These are phyloP conservation scores for Irpex sp. DNA, from an alignment of 1,284 basidiomycete species.

Conservation along the genomic window DNA sequence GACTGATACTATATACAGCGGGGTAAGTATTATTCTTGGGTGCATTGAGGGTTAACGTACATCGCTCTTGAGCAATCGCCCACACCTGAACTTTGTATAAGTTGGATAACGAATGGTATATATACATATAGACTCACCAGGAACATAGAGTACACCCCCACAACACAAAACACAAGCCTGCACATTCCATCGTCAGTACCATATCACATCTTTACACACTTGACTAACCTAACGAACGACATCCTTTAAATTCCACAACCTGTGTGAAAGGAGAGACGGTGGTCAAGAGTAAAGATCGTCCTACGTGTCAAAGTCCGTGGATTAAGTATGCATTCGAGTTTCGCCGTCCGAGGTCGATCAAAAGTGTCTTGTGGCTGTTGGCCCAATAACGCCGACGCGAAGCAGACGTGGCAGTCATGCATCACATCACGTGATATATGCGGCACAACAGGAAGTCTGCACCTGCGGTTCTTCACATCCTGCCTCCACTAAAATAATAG, in stretches of 20 bases:
- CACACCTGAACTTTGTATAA: conserved; percentile 53
- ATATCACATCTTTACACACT: not conserved
- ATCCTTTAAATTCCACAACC: not conserved
- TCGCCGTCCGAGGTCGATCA: not conserved
- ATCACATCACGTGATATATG: not conserved
- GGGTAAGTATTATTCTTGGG: conserved; percentile 3
- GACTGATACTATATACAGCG: conserved; percentile 62
- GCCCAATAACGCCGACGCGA: not conserved
- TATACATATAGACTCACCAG: conserved; percentile 42
- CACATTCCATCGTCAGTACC: not conserved
- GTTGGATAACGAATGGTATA: not conserved
- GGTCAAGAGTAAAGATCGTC: not conserved
- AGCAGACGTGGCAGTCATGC: not conserved
- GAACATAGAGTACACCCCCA: conserved; percentile 79
- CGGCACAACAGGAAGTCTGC: not conserved
- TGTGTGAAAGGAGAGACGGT: not conserved
- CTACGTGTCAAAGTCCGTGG: not conserved
- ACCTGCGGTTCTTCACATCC: not conserved
- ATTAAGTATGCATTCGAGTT: not conserved
- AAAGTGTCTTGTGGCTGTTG: not conserved
- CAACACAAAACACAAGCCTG: conserved; percentile 62
- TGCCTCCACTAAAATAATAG: not conserved
- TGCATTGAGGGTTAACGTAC: conserved; percentile 44
- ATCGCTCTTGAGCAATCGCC: conserved; percentile 89
- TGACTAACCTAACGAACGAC: not conserved